These are phyloP conservation scores for Camellia granthamiana DNA, from an alignment of 148 eudicot genomes.

Conservation along the genomic window DNA sequence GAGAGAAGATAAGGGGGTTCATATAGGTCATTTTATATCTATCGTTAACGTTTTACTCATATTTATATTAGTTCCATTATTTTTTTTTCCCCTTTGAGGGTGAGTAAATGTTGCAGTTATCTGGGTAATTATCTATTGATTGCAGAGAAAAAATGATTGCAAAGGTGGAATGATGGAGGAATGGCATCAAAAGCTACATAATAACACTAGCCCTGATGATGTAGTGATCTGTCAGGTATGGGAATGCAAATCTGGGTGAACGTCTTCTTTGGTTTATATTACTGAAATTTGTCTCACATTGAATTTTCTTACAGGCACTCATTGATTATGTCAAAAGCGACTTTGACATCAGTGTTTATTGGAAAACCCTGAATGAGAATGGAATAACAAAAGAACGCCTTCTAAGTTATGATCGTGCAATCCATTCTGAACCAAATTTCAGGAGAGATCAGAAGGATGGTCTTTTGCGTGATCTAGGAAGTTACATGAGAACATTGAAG, in stretches of 20 bases:
- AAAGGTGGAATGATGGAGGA: constrained; percentile 99
- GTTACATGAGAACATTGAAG: constrained; percentile 95
- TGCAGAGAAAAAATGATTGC: constrained; percentile 91
- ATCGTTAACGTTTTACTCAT: too few species aligned
- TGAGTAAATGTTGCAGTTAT: background rate
- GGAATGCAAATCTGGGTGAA: background rate
- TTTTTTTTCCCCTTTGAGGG: background rate
- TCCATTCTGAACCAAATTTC: constrained; percentile 85
- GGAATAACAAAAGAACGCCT: constrained; percentile 98
- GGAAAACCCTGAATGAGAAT: constrained; percentile 89
- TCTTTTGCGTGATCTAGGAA: constrained; percentile 89
- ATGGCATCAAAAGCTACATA: constrained; percentile 99
- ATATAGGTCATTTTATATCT: too few species aligned
- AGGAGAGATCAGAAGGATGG: constrained; percentile 85
- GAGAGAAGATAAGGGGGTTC: too few species aligned
- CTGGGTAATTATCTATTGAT: constrained; percentile 8
- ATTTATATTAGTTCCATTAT: too few species aligned
- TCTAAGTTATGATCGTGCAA: constrained; percentile 95
- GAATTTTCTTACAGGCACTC: constrained; percentile 60
- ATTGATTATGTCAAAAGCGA: constrained; percentile 80
- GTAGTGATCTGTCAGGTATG: constrained; percentile 94
- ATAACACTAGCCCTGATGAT: constrained; percentile 98
- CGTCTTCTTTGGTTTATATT: constrained; percentile 9
- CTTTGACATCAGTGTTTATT: constrained; percentile 78
- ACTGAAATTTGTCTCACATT: background rate